Evolutionary conservation across 495 filamentous ascomycete genomes (phyloP), one percentile per base, ranked within the genome.

Genomic region (Paragyromitra xinjiangensis): DNA sequence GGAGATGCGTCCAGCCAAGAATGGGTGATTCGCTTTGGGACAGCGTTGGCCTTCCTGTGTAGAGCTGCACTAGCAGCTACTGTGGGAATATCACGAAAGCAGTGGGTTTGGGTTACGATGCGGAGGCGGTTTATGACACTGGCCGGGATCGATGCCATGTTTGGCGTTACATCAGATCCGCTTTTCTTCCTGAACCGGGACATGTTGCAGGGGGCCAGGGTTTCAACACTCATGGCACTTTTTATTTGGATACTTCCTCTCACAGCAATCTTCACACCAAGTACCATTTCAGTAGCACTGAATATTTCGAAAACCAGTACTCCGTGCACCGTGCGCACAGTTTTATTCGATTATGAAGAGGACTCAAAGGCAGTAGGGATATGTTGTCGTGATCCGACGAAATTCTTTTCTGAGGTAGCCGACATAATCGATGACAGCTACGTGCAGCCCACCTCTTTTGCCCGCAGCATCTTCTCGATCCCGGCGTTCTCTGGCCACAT

Each of bases 51-150:
- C 6, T 83, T 81, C 59, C 83, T 83, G 7, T 63, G 69, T 6
- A 84, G 83, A 58, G 51, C 75, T 3, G 69, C 69, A 1, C 51
- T 83, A 42, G 79, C 82, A 1, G 81, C 83, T 1, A 65, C 64
- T 11, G 69, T 82, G 22, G 65, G 80, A 11, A 34, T 84, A 40
- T 42, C 59, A 14, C 29, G 58, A n/a, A 69, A 81, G 12, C 83
- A 84, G 56, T 58, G 83, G 58, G 77, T 84, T 64, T 84, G 83
- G 83, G 61, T 75, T 8, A 84, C 83, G 0, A 64, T 84, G 42
- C 76, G 83, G 37, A 78, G 55, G 8, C 81, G 75, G 34, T 72
- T 80, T 0, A 77, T 84, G 69, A 81, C 83, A 0, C 55, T 84
- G 5, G 58, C 40, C 14, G 72, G 64, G 14, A 84, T 84, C 42